Evolutionary conservation across 1,284 basidiomycete species (phyloP), one percentile per base, ranked within the genome.

Genomic region (Malassezia brasiliensis): DNA sequence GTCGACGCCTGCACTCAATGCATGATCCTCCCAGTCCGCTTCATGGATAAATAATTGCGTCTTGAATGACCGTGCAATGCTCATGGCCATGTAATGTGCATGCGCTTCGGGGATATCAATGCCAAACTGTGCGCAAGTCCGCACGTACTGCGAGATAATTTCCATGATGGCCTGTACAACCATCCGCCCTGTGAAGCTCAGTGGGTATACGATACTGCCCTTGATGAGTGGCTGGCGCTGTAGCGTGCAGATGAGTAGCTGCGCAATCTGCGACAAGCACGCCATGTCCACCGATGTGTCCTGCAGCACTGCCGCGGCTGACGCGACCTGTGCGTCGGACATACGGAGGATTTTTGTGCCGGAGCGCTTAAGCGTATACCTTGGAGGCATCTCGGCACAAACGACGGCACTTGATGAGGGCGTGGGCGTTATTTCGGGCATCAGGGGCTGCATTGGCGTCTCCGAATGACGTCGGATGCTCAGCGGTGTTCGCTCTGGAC

Each of bases 31-130:
- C 88, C 90, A 94, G 74, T 96, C 91, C 7, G 96, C 91, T 73
- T 98, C 93, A 72, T 93, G 89, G 74, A 96, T 90, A 80, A 90
- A 94, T 7, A 96, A 81, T 74, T 93, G 88, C 60, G 83, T 85
- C 67, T 96, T 90, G 30, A 98, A 78, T 60, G 86, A 87, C 28
- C 88, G 83, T 0, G 90, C 91, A 12, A 94, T 84, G 64, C 84
- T 82, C 11, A 96, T 78, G 2, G 91, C 89, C 12, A 85, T 81
- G 3, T 90, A 56, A 14, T 60, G 83, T 85, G 88, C 56, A 3
- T 22, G 37, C 9, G 60, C 28, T 25, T 45, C 34, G 25, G 53
- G 22, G 11, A 38, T 20, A 6, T 37, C 41, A 38, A 56, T 28
- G 10, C 28, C 15, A 32, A 47, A 58, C 38, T 44, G 52, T 9